A percentile compares a stretch with the other conserved stretches of the same genome.
These are phyloP conservation scores for Nemania sp. DNA, from an alignment of 2,329 filamentous ascomycete genomes.

Conservation along the genomic window DNA sequence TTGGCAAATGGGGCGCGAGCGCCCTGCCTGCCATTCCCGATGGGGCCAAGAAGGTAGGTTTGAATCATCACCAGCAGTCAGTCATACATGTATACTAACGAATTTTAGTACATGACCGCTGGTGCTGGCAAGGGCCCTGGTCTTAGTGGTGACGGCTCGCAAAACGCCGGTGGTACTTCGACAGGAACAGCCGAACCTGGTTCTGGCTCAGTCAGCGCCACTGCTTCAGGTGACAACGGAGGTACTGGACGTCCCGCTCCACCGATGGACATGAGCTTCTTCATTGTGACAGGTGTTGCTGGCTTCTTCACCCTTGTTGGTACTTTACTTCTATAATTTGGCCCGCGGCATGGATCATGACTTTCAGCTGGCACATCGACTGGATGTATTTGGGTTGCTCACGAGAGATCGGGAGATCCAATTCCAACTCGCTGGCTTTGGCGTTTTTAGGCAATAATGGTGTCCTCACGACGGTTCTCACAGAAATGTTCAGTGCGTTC, in stretches of 20 bases:
- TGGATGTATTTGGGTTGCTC: conserved; percentile 10
- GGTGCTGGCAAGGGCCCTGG: conserved; percentile 60
- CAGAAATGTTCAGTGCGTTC: conserved; percentile 1
- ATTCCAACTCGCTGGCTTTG: not conserved
- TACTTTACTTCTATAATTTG: conserved; percentile 45
- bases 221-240: conserved; percentile 42
- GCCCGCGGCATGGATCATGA: not conserved
- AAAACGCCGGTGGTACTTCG: conserved; percentile 53
- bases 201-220: conserved; percentile 44
- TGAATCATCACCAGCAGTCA: not conserved
- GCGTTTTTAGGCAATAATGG: conserved; percentile 9
- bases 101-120: conserved; percentile 51
- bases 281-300: conserved; percentile 42
- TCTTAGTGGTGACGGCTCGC: conserved; percentile 56
- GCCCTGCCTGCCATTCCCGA: conserved; percentile 56
- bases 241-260: conserved; percentile 38
- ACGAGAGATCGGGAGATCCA: not conserved
- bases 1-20: conserved; percentile 47
- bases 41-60: conserved; percentile 46
- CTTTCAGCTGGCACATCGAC: not conserved
- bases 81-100: conserved; percentile 13
- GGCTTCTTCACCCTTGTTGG: conserved; percentile 44
- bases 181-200: conserved; percentile 47
- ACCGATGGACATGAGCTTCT: conserved; percentile 44
- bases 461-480: conserved; percentile 4